Evolutionary conservation across 495 filamentous ascomycete species (phyloP).

Genomic region (Talaromyces stipitatus): DNA sequence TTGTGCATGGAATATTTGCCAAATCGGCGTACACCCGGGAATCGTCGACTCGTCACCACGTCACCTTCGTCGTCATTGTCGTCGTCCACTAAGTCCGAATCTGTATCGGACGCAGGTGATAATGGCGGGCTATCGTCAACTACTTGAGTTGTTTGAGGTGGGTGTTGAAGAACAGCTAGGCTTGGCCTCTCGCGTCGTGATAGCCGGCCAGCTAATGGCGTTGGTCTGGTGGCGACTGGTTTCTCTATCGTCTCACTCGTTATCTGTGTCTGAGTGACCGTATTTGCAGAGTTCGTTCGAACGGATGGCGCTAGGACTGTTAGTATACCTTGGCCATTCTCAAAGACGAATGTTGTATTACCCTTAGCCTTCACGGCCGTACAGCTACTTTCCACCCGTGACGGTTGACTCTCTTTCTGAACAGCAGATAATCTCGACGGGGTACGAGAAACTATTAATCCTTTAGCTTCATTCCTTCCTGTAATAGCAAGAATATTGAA

Average conservation of each 20-base stretch:
- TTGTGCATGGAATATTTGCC: conserved; percentile 33
- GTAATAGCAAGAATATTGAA: conserved; percentile 1
- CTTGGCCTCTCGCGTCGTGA: conserved; percentile 23
- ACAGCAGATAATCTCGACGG: conserved; percentile 58
- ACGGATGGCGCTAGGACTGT: background rate
- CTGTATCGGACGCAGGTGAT: conserved; percentile 34
- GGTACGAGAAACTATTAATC: conserved; percentile 37
- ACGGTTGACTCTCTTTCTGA: conserved; percentile 49
- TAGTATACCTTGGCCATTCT: background rate
- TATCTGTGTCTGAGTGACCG: conserved; percentile 33
- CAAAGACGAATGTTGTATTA: background rate
- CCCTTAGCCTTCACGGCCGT: background rate
- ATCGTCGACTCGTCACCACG: conserved; percentile 18
- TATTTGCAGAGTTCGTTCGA: conserved; percentile 53
- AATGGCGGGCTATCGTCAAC: conserved; percentile 21
- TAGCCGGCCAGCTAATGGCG: conserved; percentile 19
- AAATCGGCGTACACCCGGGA: conserved; percentile 26
- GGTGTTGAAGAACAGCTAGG: conserved; percentile 18
- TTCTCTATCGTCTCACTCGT: conserved; percentile 14
- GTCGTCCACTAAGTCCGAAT: conserved; percentile 41
- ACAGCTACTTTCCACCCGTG: conserved; percentile 16
- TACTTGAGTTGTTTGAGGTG: conserved; percentile 15
- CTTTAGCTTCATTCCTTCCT: background rate
- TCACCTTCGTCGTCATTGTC: conserved; percentile 23
- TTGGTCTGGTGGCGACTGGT: conserved; percentile 31